A percentile compares a stretch with the other conserved stretches of the same genome.
Evolutionary conservation across 2,329 filamentous ascomycete species (phyloP).

Genomic region (Alternaria viburni): DNA sequence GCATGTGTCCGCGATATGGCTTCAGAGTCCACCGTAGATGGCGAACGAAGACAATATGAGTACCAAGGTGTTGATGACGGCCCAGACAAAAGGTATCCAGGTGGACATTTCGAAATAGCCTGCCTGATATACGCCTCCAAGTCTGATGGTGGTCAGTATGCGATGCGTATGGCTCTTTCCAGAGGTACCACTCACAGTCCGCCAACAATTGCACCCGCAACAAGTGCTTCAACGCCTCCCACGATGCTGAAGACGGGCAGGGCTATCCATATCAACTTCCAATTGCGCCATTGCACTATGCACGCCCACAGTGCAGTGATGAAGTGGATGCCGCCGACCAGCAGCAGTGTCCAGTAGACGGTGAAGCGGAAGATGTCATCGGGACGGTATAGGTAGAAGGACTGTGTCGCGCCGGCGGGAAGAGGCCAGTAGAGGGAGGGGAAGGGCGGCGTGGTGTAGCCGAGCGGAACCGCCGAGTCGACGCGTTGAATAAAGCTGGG

Average conservation of each 20-base stretch:
- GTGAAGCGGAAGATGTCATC: conserved; percentile 87
- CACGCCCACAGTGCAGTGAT: conserved; percentile 74
- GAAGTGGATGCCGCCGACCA: conserved; percentile 77
- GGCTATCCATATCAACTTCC: conserved; percentile 70
- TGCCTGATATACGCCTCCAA: conserved; percentile 79
- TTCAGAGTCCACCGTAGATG: conserved; percentile 82
- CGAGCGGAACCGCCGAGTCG: conserved; percentile 56
- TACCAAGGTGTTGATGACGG: conserved; percentile 79
- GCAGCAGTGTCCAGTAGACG: conserved; percentile 81
- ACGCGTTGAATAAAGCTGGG: conserved; percentile 54
- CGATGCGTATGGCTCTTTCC: neutral
- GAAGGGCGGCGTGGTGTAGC: conserved; percentile 74
- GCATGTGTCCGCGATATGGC: neutral
- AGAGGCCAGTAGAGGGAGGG: conserved; percentile 82
- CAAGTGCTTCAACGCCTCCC: conserved; percentile 75
- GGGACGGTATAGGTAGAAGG: conserved; percentile 73
- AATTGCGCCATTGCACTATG: conserved; percentile 68
- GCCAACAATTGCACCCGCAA: conserved; percentile 83
- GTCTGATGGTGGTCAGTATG: conserved; percentile 52
- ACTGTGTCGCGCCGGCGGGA: conserved; percentile 61
- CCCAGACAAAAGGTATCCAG: conserved; percentile 92
- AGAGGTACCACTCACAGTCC: conserved; percentile 66
- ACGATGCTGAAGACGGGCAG: conserved; percentile 74
- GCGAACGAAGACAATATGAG: conserved; percentile 88
- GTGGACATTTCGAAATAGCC: conserved; percentile 92